Conservation (phyloP, 805 yeast genomes). For the Candida tallmaniae region DNA sequence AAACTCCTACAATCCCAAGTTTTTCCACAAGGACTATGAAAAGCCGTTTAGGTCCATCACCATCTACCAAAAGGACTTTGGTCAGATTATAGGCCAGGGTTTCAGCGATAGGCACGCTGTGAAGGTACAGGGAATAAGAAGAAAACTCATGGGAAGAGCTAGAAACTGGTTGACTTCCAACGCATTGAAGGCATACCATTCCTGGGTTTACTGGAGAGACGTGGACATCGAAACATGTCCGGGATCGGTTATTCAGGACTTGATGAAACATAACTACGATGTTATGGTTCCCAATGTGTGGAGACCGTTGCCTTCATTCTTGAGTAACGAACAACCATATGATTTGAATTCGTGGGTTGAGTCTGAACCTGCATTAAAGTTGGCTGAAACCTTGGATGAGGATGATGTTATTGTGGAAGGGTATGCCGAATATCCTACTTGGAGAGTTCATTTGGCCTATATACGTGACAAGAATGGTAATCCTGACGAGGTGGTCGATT, state of each 20-base stretch:
- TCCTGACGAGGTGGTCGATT: conserved; percentile 57
- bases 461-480: conserved; percentile 58
- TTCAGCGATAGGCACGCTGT: conserved; percentile 81
- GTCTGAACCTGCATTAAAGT: conserved; percentile 65
- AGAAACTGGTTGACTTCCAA: conserved; percentile 77
- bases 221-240: conserved; percentile 83
- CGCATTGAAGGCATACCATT: conserved; percentile 76
- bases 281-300: conserved; percentile 87
- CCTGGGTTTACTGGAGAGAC: conserved; percentile 92
- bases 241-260: conserved; percentile 65
- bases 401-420: conserved; percentile 89
- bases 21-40: conserved; percentile 53
- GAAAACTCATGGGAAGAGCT: conserved; percentile 84
- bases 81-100: conserved; percentile 82
- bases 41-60: conserved; percentile 75
- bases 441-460: conserved; percentile 79
- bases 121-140: conserved; percentile 77
- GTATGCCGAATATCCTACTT: conserved; percentile 80
- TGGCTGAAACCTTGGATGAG: conserved; percentile 62
- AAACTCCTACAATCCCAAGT: conserved; percentile 54
- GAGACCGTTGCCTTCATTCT: conserved; percentile 92
- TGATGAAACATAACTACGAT: conserved; percentile 67
- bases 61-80: conserved; percentile 77
- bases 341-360: conserved; percentile 97
- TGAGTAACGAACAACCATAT: conserved; percentile 89